Conservation (phyloP, 83 land plant species). For the Thuja plicata region DNA sequence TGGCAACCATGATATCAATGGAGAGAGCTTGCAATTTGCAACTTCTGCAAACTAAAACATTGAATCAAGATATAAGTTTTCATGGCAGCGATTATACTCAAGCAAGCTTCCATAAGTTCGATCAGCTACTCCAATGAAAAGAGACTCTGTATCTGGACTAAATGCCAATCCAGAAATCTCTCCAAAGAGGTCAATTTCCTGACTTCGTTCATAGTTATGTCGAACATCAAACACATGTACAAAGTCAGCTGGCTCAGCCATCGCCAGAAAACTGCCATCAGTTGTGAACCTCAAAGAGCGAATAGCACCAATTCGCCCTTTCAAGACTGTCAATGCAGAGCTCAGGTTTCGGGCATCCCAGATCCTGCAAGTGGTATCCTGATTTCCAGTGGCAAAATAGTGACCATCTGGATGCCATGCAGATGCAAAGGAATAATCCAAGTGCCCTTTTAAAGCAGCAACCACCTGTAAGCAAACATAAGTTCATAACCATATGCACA, state of each 20-base stretch:
- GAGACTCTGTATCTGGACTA: constrained; percentile 79
- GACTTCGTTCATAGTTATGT: constrained; percentile 45
- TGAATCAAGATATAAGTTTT: constrained; percentile 38
- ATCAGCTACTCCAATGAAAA: constrained; percentile 83
- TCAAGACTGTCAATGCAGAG: constrained; percentile 51
- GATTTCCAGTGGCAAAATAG: constrained; percentile 83
- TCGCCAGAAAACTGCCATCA: constrained; percentile 74
- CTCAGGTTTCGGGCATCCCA: constrained; percentile 75
- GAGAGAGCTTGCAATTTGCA: not conserved
- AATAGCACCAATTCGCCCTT: constrained; percentile 73
- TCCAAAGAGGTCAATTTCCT: constrained; percentile 87
- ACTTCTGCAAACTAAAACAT: not conserved
- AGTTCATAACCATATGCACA: constrained; percentile 1
- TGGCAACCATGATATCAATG: not conserved
- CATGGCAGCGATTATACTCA: constrained; percentile 54
- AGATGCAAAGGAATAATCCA: constrained; percentile 84
- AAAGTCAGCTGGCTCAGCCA: constrained; percentile 89
- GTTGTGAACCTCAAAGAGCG: constrained; percentile 72
- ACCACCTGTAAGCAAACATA: constrained; percentile 41
- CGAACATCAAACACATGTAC: constrained; percentile 69
- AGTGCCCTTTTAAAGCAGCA: constrained; percentile 62
- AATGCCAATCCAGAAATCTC: constrained; percentile 82
- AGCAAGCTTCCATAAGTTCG: constrained; percentile 83
- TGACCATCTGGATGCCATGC: constrained; percentile 73
- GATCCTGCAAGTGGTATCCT: constrained; percentile 82